Base-by-base conservation (phyloP, 305 asterid genomes). In the Plantago lanceolata region DNA sequence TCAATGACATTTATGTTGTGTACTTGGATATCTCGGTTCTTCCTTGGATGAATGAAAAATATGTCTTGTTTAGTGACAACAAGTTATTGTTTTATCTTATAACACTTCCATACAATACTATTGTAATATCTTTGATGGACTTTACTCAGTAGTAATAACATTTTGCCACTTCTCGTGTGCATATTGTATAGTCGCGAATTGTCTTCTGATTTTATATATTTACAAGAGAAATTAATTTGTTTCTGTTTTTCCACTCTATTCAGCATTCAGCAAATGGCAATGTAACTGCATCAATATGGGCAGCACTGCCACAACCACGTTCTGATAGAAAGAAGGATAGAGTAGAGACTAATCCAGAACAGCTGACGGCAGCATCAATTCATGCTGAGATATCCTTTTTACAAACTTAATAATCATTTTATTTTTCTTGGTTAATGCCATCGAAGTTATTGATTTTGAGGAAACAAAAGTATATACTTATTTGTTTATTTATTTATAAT, bases 311-410 rank as follows among this genome's bases (percentile, higher is more conserved):
- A 18, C 99, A 94, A 65, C 97, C 97, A 35, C 99, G 99, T 48
- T 85, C 86, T 48, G 99, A 94, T 82, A 82, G 99, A 58, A 84
- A 73, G 73, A 94, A 90, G 78, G 99, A 94, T 74, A 85, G 99
- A 67, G 99, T 94, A 29, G 99, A 94, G 81, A 94, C 96, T 47
- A 90, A 94, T 66, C 99, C 99, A 0, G 99, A 94, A 71, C 97
- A 94, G 86, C 84, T 94, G 75, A 91, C 97, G 31, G 99, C 97
- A 54, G 99, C 99, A 68, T 86, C 99, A 55, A 84, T 75, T 72
- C 89, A 86, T 69, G 99, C 99, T 26, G 99, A 94, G 85, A 94
- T 90, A 94, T 88, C 97, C 97, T 90, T 83, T 68, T 40, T 63
- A 12, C 33, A 19, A 56, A 40, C 47, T 40, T 40, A 40, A 11